A percentile compares a stretch with the other conserved stretches of the same genome.
Evolutionary conservation across 305 asterid genomes (phyloP).

Genomic region (Salvia sclarea): DNA sequence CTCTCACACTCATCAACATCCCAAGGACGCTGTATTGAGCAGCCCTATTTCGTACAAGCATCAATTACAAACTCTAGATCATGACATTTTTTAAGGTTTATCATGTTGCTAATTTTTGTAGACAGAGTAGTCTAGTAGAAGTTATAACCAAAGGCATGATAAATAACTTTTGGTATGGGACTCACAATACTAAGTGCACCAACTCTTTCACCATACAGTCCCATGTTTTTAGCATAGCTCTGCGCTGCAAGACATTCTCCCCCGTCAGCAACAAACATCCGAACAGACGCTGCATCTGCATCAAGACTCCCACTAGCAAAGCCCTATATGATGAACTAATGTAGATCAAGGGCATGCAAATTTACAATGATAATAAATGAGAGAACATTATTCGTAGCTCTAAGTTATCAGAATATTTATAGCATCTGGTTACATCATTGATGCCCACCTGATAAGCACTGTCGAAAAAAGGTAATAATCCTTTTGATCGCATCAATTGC

Average conservation of each 20-base stretch:
- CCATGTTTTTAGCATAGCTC: slow-evolving; percentile 86
- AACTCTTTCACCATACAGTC: slow-evolving; percentile 79
- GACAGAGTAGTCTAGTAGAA: not conserved
- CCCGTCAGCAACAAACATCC: slow-evolving; percentile 79
- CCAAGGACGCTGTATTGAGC: not conserved
- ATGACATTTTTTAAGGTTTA: not conserved
- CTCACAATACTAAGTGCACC: slow-evolving; percentile 90
- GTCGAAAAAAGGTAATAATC: slow-evolving; percentile 74
- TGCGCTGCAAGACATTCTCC: slow-evolving; percentile 81
- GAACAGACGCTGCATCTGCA: slow-evolving; percentile 68
- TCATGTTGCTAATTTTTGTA: not conserved
- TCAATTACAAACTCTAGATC: not conserved
- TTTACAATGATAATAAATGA: not conserved
- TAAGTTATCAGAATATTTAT: too few relatives aligned
- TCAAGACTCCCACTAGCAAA: slow-evolving; percentile 86
- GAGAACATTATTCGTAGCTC: too few relatives aligned
- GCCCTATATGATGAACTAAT: slow-evolving; percentile 47
- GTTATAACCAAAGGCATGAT: slow-evolving; percentile 11
- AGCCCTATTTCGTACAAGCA: not conserved
- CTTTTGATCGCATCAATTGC: slow-evolving; percentile 67
- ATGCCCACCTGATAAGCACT: slow-evolving; percentile 79
- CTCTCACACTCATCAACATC: not conserved
- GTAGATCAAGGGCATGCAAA: slow-evolving; percentile 8
- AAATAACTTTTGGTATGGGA: slow-evolving; percentile 1
- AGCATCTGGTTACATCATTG: slow-evolving; percentile 9